These are phyloP conservation scores for Closterium sp. DNA, from an alignment of 139 green algal species.

Conservation along the genomic window DNA sequence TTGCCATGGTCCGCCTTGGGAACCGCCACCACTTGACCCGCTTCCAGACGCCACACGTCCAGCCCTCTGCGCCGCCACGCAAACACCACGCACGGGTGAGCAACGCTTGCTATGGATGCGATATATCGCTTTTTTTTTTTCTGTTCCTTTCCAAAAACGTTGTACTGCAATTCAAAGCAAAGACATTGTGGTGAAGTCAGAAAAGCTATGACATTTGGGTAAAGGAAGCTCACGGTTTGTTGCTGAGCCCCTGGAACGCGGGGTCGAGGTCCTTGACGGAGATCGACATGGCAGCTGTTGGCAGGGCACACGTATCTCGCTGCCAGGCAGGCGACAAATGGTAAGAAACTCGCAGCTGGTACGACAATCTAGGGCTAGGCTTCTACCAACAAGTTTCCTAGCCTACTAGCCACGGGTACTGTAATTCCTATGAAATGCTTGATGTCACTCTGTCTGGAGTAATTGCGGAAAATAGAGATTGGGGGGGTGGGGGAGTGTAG, in stretches of 20 bases:
- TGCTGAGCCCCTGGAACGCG: conserved; percentile 28
- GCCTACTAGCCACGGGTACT: not conserved
- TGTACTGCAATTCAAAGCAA: not conserved
- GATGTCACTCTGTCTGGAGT: too few relatives aligned
- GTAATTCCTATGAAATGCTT: not conserved
- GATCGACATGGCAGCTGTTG: not conserved
- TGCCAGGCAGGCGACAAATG: not conserved
- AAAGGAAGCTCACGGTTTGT: conserved; percentile 17
- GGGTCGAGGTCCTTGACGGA: conserved; percentile 30
- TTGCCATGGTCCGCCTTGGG: conserved; percentile 22
- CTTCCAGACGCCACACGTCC: conserved; percentile 34
- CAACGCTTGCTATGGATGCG: conserved; percentile 2
- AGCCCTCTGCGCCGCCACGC: conserved; percentile 22
- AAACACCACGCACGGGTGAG: conserved; percentile 4
- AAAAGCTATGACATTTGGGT: not conserved
- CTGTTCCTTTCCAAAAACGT: not conserved
- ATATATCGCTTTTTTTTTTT: not conserved
- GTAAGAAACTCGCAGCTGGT: not conserved
- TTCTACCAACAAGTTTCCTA: not conserved
- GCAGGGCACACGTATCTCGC: not conserved
- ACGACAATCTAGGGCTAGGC: not conserved
- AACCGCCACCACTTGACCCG: conserved; percentile 3
- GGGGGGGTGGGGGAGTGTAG: too few relatives aligned
- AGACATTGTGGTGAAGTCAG: conserved; percentile 4
- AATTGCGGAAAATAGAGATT: too few relatives aligned